Base-by-base conservation (phyloP, 495 filamentous ascomycete species). In the Penicillium lividum region DNA sequence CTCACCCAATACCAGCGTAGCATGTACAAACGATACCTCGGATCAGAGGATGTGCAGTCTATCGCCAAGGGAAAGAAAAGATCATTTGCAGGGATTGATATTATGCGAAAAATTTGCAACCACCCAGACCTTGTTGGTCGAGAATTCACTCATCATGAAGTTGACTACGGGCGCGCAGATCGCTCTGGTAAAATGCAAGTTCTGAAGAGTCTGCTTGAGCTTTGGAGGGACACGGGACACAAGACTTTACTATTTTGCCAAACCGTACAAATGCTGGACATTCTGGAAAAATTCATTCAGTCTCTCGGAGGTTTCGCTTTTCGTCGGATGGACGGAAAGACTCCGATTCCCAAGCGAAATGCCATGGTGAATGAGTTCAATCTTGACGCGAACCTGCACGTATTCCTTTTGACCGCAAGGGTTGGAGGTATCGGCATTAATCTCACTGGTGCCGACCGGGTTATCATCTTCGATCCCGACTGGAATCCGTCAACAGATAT, bases 181-280 rank as follows among this genome's bases (percentile, higher is more conserved):
- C 89, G 91, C 64, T 97, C 92, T 2, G 93, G 93, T 22, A 98
- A 98, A 73, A 93, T 98, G 92, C 87, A 92, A 62, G 90, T 98
- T 1, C 84, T 95, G 22, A 88, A 92, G 67, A 88, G 86, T 0
- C 77, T 98, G 15, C 78, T 97, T 3, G 85, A 88, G 53, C 82
- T 91, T 63, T 98, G 92, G 93, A 95, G 89, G 67, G 79, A 84
- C 18, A 81, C 88, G 8, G 91, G 92, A 2, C 91, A 98, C 64
- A 97, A 97, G 73, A 93, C 91, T 0, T 73, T 98, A 15, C 75
- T 98, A 0, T 98, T 98, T 67, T 86, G 88, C 29, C 94, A 98
- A 69, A 89, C 92, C 53, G 83, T 87, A 3, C 92, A 95, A 64
- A 96, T 96, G 89, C 82, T 98, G 7, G 87, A 97, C 64, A 94